These are phyloP conservation scores for Yamadazyma sp. DNA, from an alignment of 1,139 yeast species.

Conservation along the genomic window DNA sequence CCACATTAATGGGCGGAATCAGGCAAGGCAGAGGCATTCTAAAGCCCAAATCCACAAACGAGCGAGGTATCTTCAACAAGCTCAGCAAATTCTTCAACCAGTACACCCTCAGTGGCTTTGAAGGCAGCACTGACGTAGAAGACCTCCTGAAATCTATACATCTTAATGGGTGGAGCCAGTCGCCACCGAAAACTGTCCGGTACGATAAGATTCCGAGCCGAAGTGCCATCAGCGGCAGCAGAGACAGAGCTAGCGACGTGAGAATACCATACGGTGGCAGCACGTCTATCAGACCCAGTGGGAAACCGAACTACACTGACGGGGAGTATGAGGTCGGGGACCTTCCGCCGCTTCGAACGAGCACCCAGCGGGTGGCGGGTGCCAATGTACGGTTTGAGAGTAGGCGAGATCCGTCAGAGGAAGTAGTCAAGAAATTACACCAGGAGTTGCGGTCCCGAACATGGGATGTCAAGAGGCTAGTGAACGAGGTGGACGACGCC, in stretches of 20 bases:
- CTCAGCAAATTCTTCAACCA: slow-evolving; percentile 13
- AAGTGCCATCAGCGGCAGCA: background rate
- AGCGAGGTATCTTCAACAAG: slow-evolving; percentile 12
- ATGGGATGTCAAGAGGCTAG: slow-evolving; percentile 3
- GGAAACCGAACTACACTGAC: too few relatives aligned
- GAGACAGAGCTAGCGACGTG: too few relatives aligned
- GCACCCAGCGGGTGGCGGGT: background rate
- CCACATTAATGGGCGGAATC: background rate
- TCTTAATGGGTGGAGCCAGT: slow-evolving; percentile 4
- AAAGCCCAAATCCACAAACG: slow-evolving; percentile 11
- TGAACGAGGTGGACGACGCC: slow-evolving; percentile 4
- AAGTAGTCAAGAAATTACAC: background rate
- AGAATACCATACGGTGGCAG: too few relatives aligned
- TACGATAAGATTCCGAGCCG: background rate
- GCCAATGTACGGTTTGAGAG: background rate
- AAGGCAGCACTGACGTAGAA: slow-evolving; percentile 8
- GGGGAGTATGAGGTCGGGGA: slow-evolving; percentile 7
- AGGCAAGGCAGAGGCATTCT: slow-evolving; percentile 10
- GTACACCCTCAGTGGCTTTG: slow-evolving; percentile 14
- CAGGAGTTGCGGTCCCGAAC: slow-evolving; percentile 3
- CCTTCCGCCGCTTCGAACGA: background rate
- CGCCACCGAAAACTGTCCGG: background rate
- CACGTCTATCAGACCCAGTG: too few relatives aligned
- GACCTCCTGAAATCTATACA: slow-evolving; percentile 8
- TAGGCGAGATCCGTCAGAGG: background rate